phyloP scores from a whole-genome alignment of 805 yeast genomes.

The Jamesozyma gamospora region DNA sequence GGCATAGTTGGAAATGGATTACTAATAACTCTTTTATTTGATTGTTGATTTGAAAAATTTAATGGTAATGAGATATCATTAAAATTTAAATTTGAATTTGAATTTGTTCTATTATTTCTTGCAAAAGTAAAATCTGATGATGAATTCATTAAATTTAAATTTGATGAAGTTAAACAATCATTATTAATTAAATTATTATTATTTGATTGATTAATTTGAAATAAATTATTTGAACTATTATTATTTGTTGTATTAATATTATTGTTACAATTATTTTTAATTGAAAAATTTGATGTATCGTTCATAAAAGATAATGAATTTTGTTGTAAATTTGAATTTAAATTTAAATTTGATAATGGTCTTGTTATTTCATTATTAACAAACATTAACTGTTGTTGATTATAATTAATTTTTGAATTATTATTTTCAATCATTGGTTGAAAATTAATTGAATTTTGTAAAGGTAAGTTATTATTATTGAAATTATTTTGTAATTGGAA shows the following conservation, averaged over 20 bases:
- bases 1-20: slow-evolving; percentile 14
- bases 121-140: slow-evolving; percentile 4
- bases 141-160: slow-evolving; percentile 4
- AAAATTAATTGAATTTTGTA: neutral
- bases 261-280: neutral
- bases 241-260: slow-evolving; percentile 5
- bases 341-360: slow-evolving; percentile 4
- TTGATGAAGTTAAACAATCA: slow-evolving; percentile 5
- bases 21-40: slow-evolving; percentile 17
- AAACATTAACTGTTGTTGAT: neutral
- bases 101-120: slow-evolving; percentile 1
- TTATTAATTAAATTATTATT: slow-evolving; percentile 1
- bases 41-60: slow-evolving; percentile 4
- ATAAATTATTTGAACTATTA: slow-evolving; percentile 11
- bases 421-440: too few relatives aligned
- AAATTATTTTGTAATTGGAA: slow-evolving; percentile 3
- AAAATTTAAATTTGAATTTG: slow-evolving; percentile 1
- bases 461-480: neutral
- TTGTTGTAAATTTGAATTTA: neutral
- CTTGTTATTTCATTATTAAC: slow-evolving; percentile 2
- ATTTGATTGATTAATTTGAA: slow-evolving; percentile 9
- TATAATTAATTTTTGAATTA: neutral
- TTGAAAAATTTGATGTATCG: neutral
- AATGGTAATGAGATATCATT: slow-evolving; percentile 1
- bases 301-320: slow-evolving; percentile 4